Conservation (phyloP, 352 stramenopile species). For the Phytophthora chlamydospora region DNA sequence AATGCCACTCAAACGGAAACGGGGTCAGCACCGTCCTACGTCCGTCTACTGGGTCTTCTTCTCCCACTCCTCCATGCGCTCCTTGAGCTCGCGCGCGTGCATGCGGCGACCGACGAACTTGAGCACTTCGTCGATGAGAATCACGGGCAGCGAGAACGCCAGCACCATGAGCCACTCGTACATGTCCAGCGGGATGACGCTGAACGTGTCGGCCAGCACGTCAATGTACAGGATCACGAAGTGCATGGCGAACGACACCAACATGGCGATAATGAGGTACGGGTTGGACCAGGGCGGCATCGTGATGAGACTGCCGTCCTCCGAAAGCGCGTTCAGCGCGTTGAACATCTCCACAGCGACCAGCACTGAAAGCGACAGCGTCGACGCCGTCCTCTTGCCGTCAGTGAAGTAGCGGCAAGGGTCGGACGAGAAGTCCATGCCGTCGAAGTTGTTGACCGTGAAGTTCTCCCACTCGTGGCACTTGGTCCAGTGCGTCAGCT, state of each 20-base stretch:
- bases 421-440: conserved; percentile 89
- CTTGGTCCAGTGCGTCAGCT: conserved; percentile 92
- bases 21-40: conserved; percentile 16
- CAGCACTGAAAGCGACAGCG: conserved; percentile 93
- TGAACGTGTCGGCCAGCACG: conserved; percentile 93
- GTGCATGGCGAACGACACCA: conserved; percentile 93
- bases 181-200: conserved; percentile 90
- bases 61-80: conserved; percentile 63
- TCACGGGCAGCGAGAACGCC: conserved; percentile 92
- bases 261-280: conserved; percentile 94
- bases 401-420: conserved; percentile 94
- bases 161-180: conserved; percentile 94
- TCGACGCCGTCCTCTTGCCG: conserved; percentile 92
- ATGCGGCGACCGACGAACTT: conserved; percentile 92
- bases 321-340: conserved; percentile 93
- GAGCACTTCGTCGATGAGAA: conserved; percentile 95
- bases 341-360: conserved; percentile 97
- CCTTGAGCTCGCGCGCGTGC: conserved; percentile 69
- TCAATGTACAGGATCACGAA: conserved; percentile 96
- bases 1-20: conserved; percentile 23
- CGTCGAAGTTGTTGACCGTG: conserved; percentile 91
- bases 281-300: conserved; percentile 95
- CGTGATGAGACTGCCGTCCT: conserved; percentile 91
- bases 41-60: conserved; percentile 53
- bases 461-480: conserved; percentile 93